These are phyloP conservation scores for Penicillium sp. DNA, from an alignment of 2,329 filamentous ascomycete species.

Conservation along the genomic window DNA sequence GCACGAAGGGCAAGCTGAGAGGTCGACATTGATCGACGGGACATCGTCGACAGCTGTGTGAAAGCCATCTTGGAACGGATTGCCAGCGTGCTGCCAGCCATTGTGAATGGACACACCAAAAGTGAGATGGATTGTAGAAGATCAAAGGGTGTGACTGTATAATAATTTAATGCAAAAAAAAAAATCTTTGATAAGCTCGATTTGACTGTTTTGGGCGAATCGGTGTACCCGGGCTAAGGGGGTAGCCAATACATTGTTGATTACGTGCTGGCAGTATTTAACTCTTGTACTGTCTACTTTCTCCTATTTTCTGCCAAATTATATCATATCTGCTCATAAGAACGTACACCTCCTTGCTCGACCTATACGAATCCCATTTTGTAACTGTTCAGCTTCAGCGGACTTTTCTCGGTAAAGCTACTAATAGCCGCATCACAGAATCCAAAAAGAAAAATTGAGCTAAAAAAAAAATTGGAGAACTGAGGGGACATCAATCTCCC, in stretches of 20 bases:
- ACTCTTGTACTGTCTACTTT: constrained; percentile 4
- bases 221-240: constrained; percentile 30
- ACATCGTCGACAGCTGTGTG: constrained; percentile 38
- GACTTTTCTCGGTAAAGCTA: not conserved
- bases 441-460: not conserved
- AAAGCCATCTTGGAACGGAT: constrained; percentile 35
- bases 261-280: constrained; percentile 1
- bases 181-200: constrained; percentile 20
- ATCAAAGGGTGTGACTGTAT: constrained; percentile 4
- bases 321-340: not conserved
- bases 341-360: too few species aligned
- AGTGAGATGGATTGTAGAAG: constrained; percentile 13
- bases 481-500: constrained; percentile 18
- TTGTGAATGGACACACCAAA: constrained; percentile 29
- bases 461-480: constrained; percentile 21
- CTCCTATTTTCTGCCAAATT: not conserved
- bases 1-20: constrained; percentile 26
- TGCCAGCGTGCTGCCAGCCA: constrained; percentile 39
- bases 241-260: constrained; percentile 9
- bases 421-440: not conserved
- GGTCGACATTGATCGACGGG: constrained; percentile 39
- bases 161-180: constrained; percentile 15
- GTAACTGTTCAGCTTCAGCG: not conserved
- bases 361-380: too few species aligned
- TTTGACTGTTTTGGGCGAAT: constrained; percentile 38